These are phyloP conservation scores for Crithidia acanthocephali DNA, from an alignment of 208 protist genomes.

Conservation along the genomic window DNA sequence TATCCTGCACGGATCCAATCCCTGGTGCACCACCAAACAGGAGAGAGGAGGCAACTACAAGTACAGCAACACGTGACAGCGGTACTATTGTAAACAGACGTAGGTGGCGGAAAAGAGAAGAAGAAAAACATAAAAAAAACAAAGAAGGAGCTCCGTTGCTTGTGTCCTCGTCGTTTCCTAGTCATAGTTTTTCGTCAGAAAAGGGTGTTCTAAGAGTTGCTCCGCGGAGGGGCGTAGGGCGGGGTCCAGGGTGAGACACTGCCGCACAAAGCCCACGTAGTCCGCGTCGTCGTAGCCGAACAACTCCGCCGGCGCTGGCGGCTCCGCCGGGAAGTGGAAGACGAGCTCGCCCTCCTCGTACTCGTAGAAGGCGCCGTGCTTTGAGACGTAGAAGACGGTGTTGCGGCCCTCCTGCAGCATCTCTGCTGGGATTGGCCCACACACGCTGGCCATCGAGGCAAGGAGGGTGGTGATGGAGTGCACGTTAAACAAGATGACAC, in stretches of 20 bases:
- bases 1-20: too few relatives aligned
- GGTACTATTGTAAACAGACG: not conserved
- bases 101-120: not conserved
- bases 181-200: slow-evolving; percentile 45
- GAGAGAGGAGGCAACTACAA: not conserved
- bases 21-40: not conserved
- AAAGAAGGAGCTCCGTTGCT: not conserved
- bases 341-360: slow-evolving; percentile 62
- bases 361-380: slow-evolving; percentile 89
- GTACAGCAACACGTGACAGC: not conserved
- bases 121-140: slow-evolving; percentile 5
- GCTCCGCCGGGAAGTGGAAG: slow-evolving; percentile 59
- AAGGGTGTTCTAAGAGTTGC: slow-evolving; percentile 71
- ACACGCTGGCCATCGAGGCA: slow-evolving; percentile 68
- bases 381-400: slow-evolving; percentile 91
- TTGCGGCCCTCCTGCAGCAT: slow-evolving; percentile 91
- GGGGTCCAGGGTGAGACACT: slow-evolving; percentile 70
- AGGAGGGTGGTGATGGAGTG: slow-evolving; percentile 68
- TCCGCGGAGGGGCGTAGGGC: slow-evolving; percentile 55
- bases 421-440: slow-evolving; percentile 70
- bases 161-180: not conserved
- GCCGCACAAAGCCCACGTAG: slow-evolving; percentile 74
- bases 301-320: slow-evolving; percentile 44
- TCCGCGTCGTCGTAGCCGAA: slow-evolving; percentile 64
- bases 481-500: slow-evolving; percentile 87